Conservation (phyloP, 352 stramenopile genomes). For the Pythium vanterpoolii region DNA sequence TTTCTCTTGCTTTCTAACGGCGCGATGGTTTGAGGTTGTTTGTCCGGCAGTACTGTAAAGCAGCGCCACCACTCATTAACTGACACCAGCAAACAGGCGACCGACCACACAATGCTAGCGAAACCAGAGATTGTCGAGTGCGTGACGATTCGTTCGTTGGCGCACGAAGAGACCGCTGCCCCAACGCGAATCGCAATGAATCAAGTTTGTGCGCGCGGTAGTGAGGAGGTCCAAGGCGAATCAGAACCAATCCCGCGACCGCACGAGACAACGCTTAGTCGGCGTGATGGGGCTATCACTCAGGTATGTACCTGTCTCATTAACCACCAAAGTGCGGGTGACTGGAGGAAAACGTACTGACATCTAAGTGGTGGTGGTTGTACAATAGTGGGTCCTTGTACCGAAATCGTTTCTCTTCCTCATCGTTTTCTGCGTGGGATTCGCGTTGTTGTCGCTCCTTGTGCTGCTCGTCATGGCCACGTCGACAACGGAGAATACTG, state of each 20-base stretch:
- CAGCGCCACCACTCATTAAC: neutral
- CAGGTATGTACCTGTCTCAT: constrained; percentile 4
- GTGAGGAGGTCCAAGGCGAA: neutral
- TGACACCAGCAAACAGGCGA: neutral
- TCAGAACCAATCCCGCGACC: constrained; percentile 1
- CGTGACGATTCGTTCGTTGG: neutral
- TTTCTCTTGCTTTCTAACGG: neutral
- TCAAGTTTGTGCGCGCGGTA: neutral
- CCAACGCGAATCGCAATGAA: neutral
- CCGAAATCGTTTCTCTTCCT: constrained; percentile 27
- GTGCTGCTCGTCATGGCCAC: constrained; percentile 19
- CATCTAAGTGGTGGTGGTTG: neutral
- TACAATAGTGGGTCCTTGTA: constrained; percentile 23
- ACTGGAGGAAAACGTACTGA: neutral
- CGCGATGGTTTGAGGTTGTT: neutral
- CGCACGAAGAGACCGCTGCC: neutral
- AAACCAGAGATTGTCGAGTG: neutral
- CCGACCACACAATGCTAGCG: too few species aligned
- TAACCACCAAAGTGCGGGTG: neutral
- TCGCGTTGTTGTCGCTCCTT: constrained; percentile 28
- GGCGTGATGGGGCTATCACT: neutral
- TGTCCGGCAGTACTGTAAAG: neutral
- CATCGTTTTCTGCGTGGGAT: constrained; percentile 26
- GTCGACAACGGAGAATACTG: neutral
- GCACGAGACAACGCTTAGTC: constrained; percentile 13